Evolutionary conservation across 2,329 filamentous ascomycete genomes (phyloP).

Genomic region (Aspergillus hortae): DNA sequence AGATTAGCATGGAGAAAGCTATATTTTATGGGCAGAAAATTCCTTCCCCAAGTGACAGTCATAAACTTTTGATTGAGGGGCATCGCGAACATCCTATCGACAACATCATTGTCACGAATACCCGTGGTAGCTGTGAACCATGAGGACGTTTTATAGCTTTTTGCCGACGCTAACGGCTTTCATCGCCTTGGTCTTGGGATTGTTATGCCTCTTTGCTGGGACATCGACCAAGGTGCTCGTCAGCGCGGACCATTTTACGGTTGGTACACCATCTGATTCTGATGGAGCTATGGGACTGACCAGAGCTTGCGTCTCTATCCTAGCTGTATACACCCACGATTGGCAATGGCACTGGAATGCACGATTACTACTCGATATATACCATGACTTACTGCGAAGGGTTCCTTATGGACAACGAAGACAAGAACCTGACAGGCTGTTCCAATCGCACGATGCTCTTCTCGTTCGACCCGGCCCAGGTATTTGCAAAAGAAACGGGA

Average conservation of each 20-base stretch:
- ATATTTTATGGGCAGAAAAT: background rate
- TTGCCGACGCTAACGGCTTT: conserved; percentile 51
- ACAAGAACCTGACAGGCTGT: conserved; percentile 54
- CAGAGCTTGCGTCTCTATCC: conserved; percentile 13
- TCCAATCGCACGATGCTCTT: conserved; percentile 52
- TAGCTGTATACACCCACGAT: conserved; percentile 36
- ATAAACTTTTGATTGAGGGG: background rate
- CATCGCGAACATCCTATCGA: background rate
- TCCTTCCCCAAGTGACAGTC: background rate
- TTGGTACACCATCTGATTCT: conserved; percentile 26
- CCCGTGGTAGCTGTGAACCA: background rate
- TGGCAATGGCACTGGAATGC: conserved; percentile 49
- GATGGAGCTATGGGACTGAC: conserved; percentile 23
- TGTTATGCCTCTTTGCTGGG: conserved; percentile 61
- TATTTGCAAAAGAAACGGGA: conserved; percentile 49
- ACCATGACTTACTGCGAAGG: conserved; percentile 59
- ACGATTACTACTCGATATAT: conserved; percentile 61
- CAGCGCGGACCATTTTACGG: conserved; percentile 55
- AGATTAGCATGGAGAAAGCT: background rate
- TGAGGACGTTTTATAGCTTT: conserved; percentile 24
- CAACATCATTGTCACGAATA: background rate
- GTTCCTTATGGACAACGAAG: conserved; percentile 31
- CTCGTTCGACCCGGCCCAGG: conserved; percentile 53
- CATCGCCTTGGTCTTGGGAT: conserved; percentile 55
- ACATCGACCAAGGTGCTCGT: conserved; percentile 55